These are phyloP conservation scores for Russula griseocarnosa DNA, from an alignment of 768 basidiomycete species.

Conservation along the genomic window DNA sequence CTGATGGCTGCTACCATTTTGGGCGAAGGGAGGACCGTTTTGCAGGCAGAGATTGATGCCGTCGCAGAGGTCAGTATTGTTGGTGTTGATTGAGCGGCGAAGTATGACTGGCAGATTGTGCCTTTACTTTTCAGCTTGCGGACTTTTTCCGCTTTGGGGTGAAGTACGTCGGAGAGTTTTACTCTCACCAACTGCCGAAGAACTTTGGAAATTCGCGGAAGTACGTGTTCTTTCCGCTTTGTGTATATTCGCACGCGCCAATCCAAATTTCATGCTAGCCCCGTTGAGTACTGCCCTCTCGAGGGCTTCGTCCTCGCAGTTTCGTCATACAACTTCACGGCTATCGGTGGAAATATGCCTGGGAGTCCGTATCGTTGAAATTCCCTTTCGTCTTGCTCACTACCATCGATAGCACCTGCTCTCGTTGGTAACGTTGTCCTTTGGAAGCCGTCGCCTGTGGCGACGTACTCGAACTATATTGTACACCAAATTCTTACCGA, in stretches of 20 bases:
- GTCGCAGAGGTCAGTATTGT: slow-evolving; percentile 80
- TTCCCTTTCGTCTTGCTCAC: not conserved
- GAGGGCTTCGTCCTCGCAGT: slow-evolving; percentile 98
- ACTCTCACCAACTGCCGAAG: slow-evolving; percentile 82
- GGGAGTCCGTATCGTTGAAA: slow-evolving; percentile 43
- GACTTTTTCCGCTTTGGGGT: slow-evolving; percentile 98
- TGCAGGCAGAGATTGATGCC: slow-evolving; percentile 99
- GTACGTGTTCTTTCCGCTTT: slow-evolving; percentile 46
- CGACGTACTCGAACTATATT: slow-evolving; percentile 93
- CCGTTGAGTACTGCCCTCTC: slow-evolving; percentile 92
- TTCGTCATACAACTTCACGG: slow-evolving; percentile 98
- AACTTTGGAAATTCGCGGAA: slow-evolving; percentile 92
- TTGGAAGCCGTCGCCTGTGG: slow-evolving; percentile 97
- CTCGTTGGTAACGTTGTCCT: slow-evolving; percentile 91
- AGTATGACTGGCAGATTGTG: not conserved
- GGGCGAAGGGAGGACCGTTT: slow-evolving; percentile 97
- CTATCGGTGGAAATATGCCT: slow-evolving; percentile 93
- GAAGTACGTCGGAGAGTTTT: slow-evolving; percentile 94
- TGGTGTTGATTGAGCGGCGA: not conserved
- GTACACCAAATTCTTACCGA: slow-evolving; percentile 87
- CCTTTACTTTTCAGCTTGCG: slow-evolving; percentile 47
- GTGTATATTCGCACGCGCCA: not conserved
- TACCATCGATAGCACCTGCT: slow-evolving; percentile 60
- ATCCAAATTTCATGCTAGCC: slow-evolving; percentile 47
- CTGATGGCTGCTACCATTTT: slow-evolving; percentile 95